Conservation (phyloP, 139 green algal species). For the Medakamo hakoo region DNA sequence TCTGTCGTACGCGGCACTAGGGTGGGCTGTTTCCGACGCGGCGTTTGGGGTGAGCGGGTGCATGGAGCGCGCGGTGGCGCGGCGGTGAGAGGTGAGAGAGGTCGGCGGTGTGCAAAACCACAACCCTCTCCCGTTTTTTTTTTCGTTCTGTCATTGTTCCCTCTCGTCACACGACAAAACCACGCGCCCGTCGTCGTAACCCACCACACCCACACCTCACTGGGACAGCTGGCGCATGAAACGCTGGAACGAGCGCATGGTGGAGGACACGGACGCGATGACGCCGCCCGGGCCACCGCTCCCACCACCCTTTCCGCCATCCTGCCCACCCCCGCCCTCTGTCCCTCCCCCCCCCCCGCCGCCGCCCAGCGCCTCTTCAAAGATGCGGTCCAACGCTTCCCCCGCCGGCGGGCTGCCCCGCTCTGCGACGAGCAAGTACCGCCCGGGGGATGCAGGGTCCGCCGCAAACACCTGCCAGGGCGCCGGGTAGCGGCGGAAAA, state of each 20-base stretch:
- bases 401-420: conserved; percentile 12
- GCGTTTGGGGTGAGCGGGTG: too few species aligned
- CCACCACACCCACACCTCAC: too few species aligned
- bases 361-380: conserved; percentile 24
- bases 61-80: conserved; percentile 8
- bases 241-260: conserved; percentile 17
- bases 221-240: conserved; percentile 24
- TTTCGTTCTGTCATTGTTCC: too few species aligned
- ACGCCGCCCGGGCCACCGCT: neutral
- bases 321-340: neutral
- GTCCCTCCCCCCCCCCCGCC: neutral
- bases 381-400: conserved; percentile 27
- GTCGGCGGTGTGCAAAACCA: neutral
- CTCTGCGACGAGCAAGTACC: conserved; percentile 29
- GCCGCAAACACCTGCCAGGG: conserved; percentile 41
- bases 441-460: conserved; percentile 10
- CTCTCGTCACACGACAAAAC: too few species aligned
- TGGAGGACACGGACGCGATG: conserved; percentile 6
- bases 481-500: conserved; percentile 55
- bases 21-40: conserved; percentile 14
- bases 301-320: conserved; percentile 1
- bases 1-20: conserved; percentile 23
- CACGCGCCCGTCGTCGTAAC: too few species aligned
- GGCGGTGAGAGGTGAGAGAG: conserved; percentile 3
- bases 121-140: neutral